Evolutionary conservation across 108 stramenopile species (phyloP), one percentile per base, ranked within the genome.

Genomic region (Seminavis robusta): DNA sequence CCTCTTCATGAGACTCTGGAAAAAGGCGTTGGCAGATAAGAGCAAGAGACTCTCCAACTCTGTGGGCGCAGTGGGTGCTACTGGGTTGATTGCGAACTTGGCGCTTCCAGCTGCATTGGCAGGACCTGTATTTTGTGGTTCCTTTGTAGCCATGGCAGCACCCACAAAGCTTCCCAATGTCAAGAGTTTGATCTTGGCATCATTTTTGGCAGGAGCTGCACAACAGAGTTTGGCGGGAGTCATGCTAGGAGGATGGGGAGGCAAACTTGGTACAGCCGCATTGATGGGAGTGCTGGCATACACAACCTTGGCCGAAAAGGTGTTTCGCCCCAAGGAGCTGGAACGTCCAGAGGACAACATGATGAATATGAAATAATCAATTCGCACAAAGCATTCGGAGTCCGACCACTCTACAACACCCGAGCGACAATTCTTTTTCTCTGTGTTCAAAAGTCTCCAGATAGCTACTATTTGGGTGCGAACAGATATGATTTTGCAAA

Each of bases 211-310:
- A 13, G 63, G 54, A 4, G 3, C 56, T 15, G 13, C 37, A 15
- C 54, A 56, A 38, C 13, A 30, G 8, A 5, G 13, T n/a, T 21
- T 64, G 24, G 9, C 52, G n/a, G 54, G 54, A 2, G 41, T 56
- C 6, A 21, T 64, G 20, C 33, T 56, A 4, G 63, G 63, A 2
- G 63, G 63, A 32, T 64, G 63, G 63, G 63, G 63, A 16, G 63
- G 63, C 15, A 64, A 56, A 37, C 43, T 64, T 2, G 63, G 63
- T 6, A 64, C 63, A 17, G 52, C 43, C 2, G 11, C 63, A 7
- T 23, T 46, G 3, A 2, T 64, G 43, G 63, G 63, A 2, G 63
- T 64, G 8, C 16, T 64, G 4, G 5, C 8, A 4, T 52, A 50
- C 26, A 62, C 11, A 37, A 37, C n/a, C n/a, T n/a, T n/a, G n/a